Base-by-base conservation (phyloP, 129 eudicot genomes). In the Ambrosia trifida region DNA sequence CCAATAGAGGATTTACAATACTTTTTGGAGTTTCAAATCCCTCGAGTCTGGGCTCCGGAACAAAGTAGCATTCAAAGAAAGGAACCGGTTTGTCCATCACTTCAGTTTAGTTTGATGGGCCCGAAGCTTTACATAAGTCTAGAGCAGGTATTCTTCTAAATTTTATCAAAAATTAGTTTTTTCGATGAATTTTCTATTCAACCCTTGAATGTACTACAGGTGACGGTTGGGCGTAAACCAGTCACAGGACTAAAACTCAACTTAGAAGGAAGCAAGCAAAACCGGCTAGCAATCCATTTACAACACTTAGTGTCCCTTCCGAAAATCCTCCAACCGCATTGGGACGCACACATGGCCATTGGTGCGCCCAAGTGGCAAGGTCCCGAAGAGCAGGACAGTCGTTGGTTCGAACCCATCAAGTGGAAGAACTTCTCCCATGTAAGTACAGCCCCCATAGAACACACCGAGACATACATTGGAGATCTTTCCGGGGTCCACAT, bases 291-390 rank as follows among this genome's bases (percentile, higher is more conserved):
- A 16, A 84, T 91, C 72, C 89, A 91, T 78, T 68, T 91, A 30
- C 97, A 91, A 65, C 97, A 86, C 77, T 73, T 91, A 2, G 96
- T 88, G 41, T 91, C 97, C 35, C 97, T 91, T 31, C 97, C 97
- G 5, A 91, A 88, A 79, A 88, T 86, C 65, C 97, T 88, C 50
- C 96, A 86, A 78, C 97, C 96, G 35, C 96, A 91, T 40, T 91
- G 97, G 97, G 97, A 91, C 31, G 16, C 96, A 7, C 96, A 91
- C 78, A 74, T 88, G 88, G 94, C 96, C 72, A 91, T 91, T 1
- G 97, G 97, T 78, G 93, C 97, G 54, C 96, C 92, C 62, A 91
- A 78, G 68, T 91, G 97, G 97, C 87, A 84, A 71, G 96, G 97
- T 24, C 97, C 97, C 2, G 97, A 91, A 79, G 97, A 91, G 87